These are phyloP conservation scores for Pelargonium fulgidum DNA, from an alignment of 441 rosid genomes.

Conservation along the genomic window DNA sequence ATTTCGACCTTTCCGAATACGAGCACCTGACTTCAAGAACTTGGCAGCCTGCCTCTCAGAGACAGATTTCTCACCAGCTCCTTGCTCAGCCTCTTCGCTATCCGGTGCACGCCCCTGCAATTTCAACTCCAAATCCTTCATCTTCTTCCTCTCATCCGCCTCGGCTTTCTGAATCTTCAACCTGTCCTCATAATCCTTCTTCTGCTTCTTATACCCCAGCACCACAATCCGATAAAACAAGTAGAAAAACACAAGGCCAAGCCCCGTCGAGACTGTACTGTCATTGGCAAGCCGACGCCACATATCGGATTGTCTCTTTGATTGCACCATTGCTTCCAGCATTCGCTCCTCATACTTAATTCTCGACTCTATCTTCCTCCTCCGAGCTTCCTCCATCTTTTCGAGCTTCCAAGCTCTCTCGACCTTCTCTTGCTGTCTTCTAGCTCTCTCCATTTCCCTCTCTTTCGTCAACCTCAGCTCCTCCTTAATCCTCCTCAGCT, in stretches of 20 bases:
- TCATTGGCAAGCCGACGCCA: conserved; percentile 69
- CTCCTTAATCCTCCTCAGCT: conserved; percentile 57
- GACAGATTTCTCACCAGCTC: conserved; percentile 58
- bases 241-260: conserved; percentile 69
- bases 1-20: conserved; percentile 59
- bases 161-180: conserved; percentile 90
- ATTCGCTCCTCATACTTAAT: conserved; percentile 55
- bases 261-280: conserved; percentile 51
- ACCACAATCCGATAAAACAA: conserved; percentile 78
- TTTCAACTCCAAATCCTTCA: conserved; percentile 75
- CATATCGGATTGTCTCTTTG: conserved; percentile 8
- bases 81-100: conserved; percentile 42
- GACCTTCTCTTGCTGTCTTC: conserved; percentile 60
- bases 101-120: conserved; percentile 37
- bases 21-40: conserved; percentile 94
- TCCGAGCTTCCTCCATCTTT: conserved; percentile 61
- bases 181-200: conserved; percentile 90
- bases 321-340: conserved; percentile 34
- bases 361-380: conserved; percentile 28
- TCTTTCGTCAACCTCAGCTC: conserved; percentile 60
- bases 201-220: conserved; percentile 68
- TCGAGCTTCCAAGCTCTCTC: conserved; percentile 47
- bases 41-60: conserved; percentile 75
- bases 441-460: conserved; percentile 49
- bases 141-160: conserved; percentile 82